phyloP scores from a whole-genome alignment of 1,139 yeast genomes.

The Candida glucosophila region DNA sequence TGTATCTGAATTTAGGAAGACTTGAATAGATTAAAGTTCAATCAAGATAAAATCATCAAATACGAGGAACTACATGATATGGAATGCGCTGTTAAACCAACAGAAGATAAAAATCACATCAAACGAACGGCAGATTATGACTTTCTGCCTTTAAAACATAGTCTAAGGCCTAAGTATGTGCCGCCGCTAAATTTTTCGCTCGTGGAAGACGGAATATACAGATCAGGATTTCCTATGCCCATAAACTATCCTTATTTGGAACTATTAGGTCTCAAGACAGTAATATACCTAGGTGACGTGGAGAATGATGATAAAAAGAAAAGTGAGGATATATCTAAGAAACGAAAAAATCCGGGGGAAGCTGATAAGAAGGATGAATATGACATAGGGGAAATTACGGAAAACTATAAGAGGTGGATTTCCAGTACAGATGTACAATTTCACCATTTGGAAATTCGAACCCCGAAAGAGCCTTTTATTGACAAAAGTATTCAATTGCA shows the following conservation, averaged over 20 bases:
- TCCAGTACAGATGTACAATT: constrained; percentile 45
- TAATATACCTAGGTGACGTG: constrained; percentile 74
- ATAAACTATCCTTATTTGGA: constrained; percentile 72
- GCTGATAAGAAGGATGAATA: constrained; percentile 27
- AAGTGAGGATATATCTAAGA: constrained; percentile 12
- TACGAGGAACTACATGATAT: too few species aligned
- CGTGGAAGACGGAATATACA: constrained; percentile 78
- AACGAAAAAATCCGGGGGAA: constrained; percentile 33
- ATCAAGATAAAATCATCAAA: too few species aligned
- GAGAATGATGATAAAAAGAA: constrained; percentile 21
- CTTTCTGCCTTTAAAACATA: too few species aligned
- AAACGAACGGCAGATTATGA: too few species aligned
- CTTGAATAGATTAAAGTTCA: too few species aligned
- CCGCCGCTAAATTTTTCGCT: constrained; percentile 90
- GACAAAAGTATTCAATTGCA: constrained; percentile 35
- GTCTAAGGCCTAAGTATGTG: constrained; percentile 30
- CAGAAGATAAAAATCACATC: too few species aligned
- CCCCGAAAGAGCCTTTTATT: constrained; percentile 69
- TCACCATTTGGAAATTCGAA: constrained; percentile 55
- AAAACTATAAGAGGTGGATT: constrained; percentile 59
- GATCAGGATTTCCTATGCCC: constrained; percentile 92
- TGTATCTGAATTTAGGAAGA: too few species aligned
- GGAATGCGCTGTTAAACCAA: too few species aligned
- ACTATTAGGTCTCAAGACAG: constrained; percentile 64
- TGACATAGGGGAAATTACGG: constrained; percentile 30